Base-by-base conservation (phyloP, 139 green algal genomes). In the Picochlorum sp. region DNA sequence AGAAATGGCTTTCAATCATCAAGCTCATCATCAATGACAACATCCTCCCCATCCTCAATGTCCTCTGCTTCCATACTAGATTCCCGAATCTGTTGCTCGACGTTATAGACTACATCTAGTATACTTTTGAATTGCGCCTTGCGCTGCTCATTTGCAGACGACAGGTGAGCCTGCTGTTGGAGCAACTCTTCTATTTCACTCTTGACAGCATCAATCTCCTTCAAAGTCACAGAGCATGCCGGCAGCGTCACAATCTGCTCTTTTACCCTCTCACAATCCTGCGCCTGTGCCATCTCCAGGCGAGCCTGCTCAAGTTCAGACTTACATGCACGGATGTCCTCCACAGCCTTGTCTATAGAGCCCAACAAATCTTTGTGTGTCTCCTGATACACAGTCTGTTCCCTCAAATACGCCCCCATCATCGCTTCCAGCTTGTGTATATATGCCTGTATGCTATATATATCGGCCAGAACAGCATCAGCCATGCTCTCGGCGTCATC, bases 181-280 rank as follows among this genome's bases (percentile, higher is more conserved):
- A 72, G 54, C 45, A 76, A 44, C 51, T 76, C 70, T 14, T 31
- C 47, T 16, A 76, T 76, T 64, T 76, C 63, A 6, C 38, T 45
- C 4, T 68, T 13, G 7, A 70, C 50, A 8, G 24, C 70, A 28
- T 55, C 63, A 56, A 72, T 70, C 57, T 76, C 70, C 41, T 37
- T 49, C 11, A 26, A 45, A 23, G 63, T 76, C 28, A 49, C 63
- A 1, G 70, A 63, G 4, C 70, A 31, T 11, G 57, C 50, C 14
- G 69, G 69, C 2, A 75, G 41, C 62, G 65, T 63, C 30, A 76
- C 62, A 30, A 76, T 28, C 18, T 49, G 24, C 41, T 62, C 45
- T 31, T 60, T 67, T 8, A 76, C 20, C 1, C 31, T 57, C 31
- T 77, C 70, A 18, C 70, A 72, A 56, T 77, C 63, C 47, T 72